Conservation (phyloP, 768 basidiomycete genomes). For the Amanita molliuscula region DNA sequence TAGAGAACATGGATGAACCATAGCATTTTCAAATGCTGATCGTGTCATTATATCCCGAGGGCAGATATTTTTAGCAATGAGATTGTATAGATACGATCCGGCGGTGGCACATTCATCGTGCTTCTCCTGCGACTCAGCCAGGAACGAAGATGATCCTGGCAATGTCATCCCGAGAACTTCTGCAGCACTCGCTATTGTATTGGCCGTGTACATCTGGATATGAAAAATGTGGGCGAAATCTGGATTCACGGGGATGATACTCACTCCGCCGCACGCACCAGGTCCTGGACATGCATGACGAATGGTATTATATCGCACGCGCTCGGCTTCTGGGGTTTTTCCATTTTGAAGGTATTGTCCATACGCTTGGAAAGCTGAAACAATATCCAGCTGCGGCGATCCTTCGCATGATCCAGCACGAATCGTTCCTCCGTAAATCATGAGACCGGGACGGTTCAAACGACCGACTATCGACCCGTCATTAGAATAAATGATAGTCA, state of each 20-base stretch:
- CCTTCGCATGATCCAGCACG: conserved; percentile 88
- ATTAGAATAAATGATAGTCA: conserved; percentile 5
- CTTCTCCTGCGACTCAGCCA: conserved; percentile 89
- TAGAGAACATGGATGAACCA: conserved; percentile 39
- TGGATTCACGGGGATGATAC: conserved; percentile 15
- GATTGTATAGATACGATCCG: conserved; percentile 75
- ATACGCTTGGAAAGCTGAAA: conserved; percentile 96
- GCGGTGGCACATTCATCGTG: conserved; percentile 69
- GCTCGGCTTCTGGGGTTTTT: conserved; percentile 73
- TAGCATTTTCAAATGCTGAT: conserved; percentile 95
- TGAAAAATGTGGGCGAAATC: neutral
- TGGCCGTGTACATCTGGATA: conserved; percentile 89
- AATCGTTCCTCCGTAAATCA: conserved; percentile 97
- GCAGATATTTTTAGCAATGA: conserved; percentile 85
- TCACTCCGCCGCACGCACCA: conserved; percentile 93
- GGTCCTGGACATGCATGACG: conserved; percentile 95
- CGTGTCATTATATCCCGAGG: conserved; percentile 97
- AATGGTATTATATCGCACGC: conserved; percentile 75
- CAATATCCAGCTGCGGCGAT: conserved; percentile 82
- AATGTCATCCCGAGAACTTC: conserved; percentile 96
- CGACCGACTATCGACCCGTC: conserved; percentile 58
- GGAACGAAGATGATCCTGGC: conserved; percentile 95
- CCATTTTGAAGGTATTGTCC: conserved; percentile 92
- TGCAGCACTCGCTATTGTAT: conserved; percentile 95
- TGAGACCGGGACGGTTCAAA: conserved; percentile 89